Base-by-base conservation (phyloP, 2,329 filamentous ascomycete genomes). In the Aureobasidium namibiae region DNA sequence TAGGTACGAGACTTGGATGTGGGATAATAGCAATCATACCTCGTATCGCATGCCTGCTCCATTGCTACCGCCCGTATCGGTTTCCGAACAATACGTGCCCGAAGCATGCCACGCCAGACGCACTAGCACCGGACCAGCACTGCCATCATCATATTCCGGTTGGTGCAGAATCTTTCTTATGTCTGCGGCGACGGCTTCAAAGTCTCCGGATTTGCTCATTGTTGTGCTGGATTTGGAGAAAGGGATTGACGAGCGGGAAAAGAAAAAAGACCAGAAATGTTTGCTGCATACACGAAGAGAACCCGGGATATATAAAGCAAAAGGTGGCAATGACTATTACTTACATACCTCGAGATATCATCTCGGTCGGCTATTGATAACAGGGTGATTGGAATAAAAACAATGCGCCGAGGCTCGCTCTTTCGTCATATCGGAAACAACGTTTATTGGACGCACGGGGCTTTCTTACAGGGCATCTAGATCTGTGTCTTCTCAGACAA, bases 41-140 rank as follows among this genome's bases (percentile, higher is more conserved):
- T 85, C 82, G 67, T 85, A 86, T 34, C 83, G 77, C 83, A 86
- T 86, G 18, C 82, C 83, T 0, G 84, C 83, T 61, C 84, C 84
- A 67, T 86, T 86, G 26, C 78, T 82, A 38, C 83, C 83, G 36
- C 84, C 84, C 0, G 83, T 86, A 66, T 83, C 79, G 58, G 81
- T 81, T 58, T 76, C 74, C 31, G 72, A 71, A 66, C 83, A 80
- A 69, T 86, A 86, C 5, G 83, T 86, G 29, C 84, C 83, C 1
- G 83, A 73, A n/a, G 80, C 80, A 72, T 87, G 84, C 82, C 82
- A 86, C 59, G 84, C 84, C 41, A 86, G 74, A 13, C 84, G 79
- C 59, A 86, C 82, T 53, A 86, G 79, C 0, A 86, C 80, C 0
- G 83, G 84, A 1, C 83, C 84, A 31, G 82, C 81, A 60, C 80